Conservation (phyloP, 2,329 filamentous ascomycete genomes). For the Macroventuria anomochaeta region DNA sequence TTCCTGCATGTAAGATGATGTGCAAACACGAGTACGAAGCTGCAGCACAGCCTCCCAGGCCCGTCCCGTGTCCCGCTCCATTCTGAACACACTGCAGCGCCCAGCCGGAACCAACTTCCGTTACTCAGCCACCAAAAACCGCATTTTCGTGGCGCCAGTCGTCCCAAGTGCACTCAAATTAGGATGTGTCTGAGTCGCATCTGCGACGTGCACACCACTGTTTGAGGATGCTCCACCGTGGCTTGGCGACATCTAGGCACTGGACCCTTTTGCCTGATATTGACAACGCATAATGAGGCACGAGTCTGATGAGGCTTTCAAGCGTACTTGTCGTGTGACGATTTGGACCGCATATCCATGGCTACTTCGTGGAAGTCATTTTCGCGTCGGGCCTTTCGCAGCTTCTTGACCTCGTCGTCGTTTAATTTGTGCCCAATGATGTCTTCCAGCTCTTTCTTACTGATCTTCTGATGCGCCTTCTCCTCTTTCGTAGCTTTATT, state of each 20-base stretch:
- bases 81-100: conserved; percentile 2
- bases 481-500: conserved; percentile 81
- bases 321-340: conserved; percentile 65
- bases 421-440: conserved; percentile 76
- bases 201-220: conserved; percentile 7
- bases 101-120: conserved; percentile 11
- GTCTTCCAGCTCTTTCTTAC: conserved; percentile 81
- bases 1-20: not conserved
- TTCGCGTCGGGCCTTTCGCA: conserved; percentile 84
- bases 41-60: conserved; percentile 1
- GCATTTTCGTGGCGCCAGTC: conserved; percentile 15
- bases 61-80: not conserved
- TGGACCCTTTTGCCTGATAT: not conserved
- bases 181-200: conserved; percentile 6
- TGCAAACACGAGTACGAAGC: not conserved
- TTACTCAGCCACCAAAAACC: conserved; percentile 17
- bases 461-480: conserved; percentile 84
- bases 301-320: not conserved
- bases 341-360: conserved; percentile 86
- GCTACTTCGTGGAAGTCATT: conserved; percentile 90
- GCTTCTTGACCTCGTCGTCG: conserved; percentile 82
- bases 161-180: conserved; percentile 6
- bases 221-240: conserved; percentile 12
- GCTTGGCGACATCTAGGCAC: conserved; percentile 18
- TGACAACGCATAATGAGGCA: not conserved